Evolutionary conservation across 108 stramenopile genomes (phyloP).

Genomic region (Fragilaria crotonensis): DNA sequence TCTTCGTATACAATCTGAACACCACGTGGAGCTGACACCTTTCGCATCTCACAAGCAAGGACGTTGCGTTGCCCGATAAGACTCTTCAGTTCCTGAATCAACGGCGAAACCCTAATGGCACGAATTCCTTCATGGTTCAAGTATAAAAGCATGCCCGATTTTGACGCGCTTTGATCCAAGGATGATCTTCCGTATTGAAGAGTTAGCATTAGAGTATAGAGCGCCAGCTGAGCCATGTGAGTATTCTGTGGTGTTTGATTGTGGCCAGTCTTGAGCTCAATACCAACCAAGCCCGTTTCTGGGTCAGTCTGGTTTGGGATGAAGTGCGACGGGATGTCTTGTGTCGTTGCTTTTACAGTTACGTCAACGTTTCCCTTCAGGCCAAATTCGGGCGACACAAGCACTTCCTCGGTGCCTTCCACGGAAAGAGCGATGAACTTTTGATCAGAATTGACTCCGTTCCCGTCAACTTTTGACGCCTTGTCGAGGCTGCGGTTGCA

Average conservation of each 20-base stretch:
- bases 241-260: conserved; percentile 49
- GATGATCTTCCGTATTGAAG: conserved; percentile 36
- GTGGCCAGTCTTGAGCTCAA: conserved; percentile 87
- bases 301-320: not conserved
- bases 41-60: conserved; percentile 44
- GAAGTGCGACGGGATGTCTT: not conserved
- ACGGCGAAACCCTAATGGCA: conserved; percentile 57
- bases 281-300: conserved; percentile 37
- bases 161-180: not conserved
- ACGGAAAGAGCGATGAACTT: conserved; percentile 28
- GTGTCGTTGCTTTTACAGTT: conserved; percentile 49
- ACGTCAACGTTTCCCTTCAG: conserved; percentile 80
- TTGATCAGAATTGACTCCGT: conserved; percentile 21
- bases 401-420: conserved; percentile 59
- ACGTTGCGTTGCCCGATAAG: conserved; percentile 71
- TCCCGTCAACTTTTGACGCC: conserved; percentile 13
- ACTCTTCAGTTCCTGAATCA: conserved; percentile 54
- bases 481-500: conserved; percentile 1
- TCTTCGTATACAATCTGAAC: conserved; percentile 44
- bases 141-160: conserved; percentile 67
- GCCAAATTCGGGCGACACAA: conserved; percentile 67
- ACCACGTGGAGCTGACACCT: conserved; percentile 58
- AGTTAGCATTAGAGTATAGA: conserved; percentile 78
- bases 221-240: conserved; percentile 78
- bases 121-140: conserved; percentile 51